These are phyloP conservation scores for Anacardium occidentale DNA, from an alignment of 345 rosid genomes.

Conservation along the genomic window DNA sequence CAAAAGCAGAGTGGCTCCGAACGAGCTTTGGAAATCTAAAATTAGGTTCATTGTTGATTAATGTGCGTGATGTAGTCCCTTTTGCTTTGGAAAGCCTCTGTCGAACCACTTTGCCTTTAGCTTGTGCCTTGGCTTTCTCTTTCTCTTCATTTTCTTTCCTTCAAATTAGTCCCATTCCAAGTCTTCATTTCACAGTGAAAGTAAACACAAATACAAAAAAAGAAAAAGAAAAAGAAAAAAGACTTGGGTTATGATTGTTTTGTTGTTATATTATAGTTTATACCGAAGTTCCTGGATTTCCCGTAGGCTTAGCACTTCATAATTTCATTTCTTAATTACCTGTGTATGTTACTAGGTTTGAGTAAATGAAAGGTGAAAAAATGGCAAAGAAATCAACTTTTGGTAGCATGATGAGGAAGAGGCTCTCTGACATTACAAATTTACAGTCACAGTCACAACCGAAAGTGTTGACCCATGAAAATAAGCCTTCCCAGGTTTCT, in stretches of 20 bases:
- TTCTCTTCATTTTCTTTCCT: conserved; percentile 10
- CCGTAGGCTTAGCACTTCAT: neutral
- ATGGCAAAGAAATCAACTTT: conserved; percentile 49
- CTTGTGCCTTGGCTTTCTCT: conserved; percentile 3
- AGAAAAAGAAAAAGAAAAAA: neutral
- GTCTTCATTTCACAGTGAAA: neutral
- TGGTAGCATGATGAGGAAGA: conserved; percentile 45
- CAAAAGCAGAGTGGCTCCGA: neutral
- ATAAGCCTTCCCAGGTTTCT: conserved; percentile 24
- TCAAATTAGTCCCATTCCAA: conserved; percentile 20
- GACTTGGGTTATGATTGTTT: neutral
- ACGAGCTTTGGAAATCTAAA: conserved; percentile 38
- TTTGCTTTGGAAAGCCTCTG: conserved; percentile 39
- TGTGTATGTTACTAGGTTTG: neutral
- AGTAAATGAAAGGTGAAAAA: conserved; percentile 35
- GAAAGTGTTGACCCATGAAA: conserved; percentile 28
- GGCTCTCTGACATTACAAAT: conserved; percentile 69
- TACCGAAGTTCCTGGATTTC: no score
- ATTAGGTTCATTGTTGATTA: no score
- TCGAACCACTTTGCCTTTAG: neutral
- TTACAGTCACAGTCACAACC: conserved; percentile 42
- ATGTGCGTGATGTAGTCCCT: no score
- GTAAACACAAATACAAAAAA: neutral
- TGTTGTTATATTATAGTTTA: neutral
- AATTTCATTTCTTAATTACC: neutral